Base-by-base conservation (phyloP, 2,329 filamentous ascomycete species). In the Xylogone sp. region DNA sequence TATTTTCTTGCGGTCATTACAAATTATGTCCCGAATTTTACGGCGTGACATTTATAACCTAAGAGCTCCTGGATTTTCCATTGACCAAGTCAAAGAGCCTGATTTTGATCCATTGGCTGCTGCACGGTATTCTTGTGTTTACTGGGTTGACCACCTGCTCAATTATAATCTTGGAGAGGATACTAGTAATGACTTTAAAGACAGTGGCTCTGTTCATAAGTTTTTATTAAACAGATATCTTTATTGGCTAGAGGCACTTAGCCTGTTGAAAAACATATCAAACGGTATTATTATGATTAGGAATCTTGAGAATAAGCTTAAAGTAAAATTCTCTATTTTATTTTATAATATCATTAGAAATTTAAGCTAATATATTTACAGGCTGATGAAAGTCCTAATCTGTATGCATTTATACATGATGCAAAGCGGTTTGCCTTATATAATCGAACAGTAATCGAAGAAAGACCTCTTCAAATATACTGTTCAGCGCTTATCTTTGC, bases 191-290 rank as follows among this genome's bases (percentile, higher is more conserved):
- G 27, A 8, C 13, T 13, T 31, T 13, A 31, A 13, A 31, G 60
- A 68, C 55, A 52, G 54, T 19, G 59, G 63, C 44, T 20, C 57
- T 22, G 61, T 67, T 5, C 54, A 71, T 47, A 1, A 47, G 1
- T 76, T 76, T 53, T 57, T 76, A 3, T 52, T 60, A 12, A 9
- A 53, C 13, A 67, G 74, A 55, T 62, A 75, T 47, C 69, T 75
- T 2, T 60, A 75, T 45, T 59, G 52, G 63, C 43, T 66, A 2
- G 62, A 65, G 45, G 61, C 57, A 12, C 49, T 67, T 3, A 63
- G 64, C 34, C 20, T 65, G 8, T 18, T 61, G 7, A 50, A 50
- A 53, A 50, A 53, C 44, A 2, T 62, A 21, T 42, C 56, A 49
- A 39, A 52, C 2, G 57, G 56, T 12, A 46, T 61, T 22, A 20